A percentile compares a stretch with the other conserved stretches of the same genome.
Evolutionary conservation across 2,329 filamentous ascomycete genomes (phyloP).

Genomic region (Aspergillus sp.): DNA sequence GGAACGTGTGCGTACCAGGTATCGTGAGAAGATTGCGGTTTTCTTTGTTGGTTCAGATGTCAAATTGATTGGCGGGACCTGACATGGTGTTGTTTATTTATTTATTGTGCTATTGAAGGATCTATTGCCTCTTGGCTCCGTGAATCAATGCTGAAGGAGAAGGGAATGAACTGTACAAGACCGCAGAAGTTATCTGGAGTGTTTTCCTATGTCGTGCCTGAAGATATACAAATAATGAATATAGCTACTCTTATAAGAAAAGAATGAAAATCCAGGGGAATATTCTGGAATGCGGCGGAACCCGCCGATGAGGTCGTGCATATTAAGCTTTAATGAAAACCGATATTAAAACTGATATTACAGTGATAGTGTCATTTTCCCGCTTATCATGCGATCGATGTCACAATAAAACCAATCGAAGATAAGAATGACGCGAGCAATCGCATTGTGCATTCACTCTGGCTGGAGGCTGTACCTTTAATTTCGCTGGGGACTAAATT

Average conservation of each 20-base stretch:
- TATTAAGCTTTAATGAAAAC: too few species aligned
- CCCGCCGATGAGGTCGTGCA: background rate
- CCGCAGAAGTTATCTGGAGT: background rate
- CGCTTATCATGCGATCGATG: background rate
- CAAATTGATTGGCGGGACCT: background rate
- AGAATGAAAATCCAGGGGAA: background rate
- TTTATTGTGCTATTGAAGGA: background rate
- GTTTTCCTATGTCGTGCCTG: too few species aligned
- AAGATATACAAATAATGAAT: too few species aligned
- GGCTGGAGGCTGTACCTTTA: too few species aligned
- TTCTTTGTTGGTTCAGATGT: background rate
- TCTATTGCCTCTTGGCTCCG: background rate
- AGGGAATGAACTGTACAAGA: too few species aligned
- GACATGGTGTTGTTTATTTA: too few species aligned
- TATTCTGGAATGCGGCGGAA: background rate
- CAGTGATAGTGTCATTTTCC: background rate
- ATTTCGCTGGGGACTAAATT: too few species aligned
- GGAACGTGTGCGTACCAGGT: background rate
- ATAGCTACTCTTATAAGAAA: too few species aligned
- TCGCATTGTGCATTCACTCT: too few species aligned
- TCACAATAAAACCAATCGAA: background rate
- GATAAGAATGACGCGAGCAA: background rate
- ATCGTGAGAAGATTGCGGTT: background rate
- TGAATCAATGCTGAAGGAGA: background rate
- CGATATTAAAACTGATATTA: background rate